A percentile compares a stretch with the other conserved stretches of the same genome.
Conservation (phyloP, 2,329 filamentous ascomycete species). For the Trichoderma oligosporum region DNA sequence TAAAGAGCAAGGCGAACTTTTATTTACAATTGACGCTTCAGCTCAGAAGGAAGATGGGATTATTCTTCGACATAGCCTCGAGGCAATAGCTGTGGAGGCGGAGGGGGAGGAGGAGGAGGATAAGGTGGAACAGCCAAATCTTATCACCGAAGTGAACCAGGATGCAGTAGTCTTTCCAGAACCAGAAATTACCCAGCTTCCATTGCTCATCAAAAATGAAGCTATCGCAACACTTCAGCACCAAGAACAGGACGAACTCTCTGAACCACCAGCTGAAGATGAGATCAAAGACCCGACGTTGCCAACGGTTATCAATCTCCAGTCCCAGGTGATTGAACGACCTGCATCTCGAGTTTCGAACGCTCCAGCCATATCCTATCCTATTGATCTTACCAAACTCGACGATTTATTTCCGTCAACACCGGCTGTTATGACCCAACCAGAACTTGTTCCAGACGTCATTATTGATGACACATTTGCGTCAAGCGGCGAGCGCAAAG, state of each 20-base stretch:
- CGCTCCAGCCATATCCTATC: conserved; percentile 23
- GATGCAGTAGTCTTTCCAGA: not conserved
- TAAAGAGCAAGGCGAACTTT: conserved; percentile 24
- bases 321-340: not conserved
- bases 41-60: conserved; percentile 51
- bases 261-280: not conserved
- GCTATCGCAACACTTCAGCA: not conserved
- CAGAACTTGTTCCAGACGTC: conserved; percentile 42
- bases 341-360: conserved; percentile 4
- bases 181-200: not conserved
- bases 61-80: conserved; percentile 23
- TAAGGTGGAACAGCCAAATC: not conserved
- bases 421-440: conserved; percentile 26
- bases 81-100: no score
- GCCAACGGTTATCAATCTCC: not conserved
- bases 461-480: conserved; percentile 52
- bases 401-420: conserved; percentile 34
- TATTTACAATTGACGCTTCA: conserved; percentile 48
- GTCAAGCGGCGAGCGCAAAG: conserved; percentile 55
- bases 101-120: no score
- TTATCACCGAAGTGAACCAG: not conserved
- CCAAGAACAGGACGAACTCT: not conserved
- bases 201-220: not conserved
- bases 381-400: conserved; percentile 35
- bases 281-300: no score